phyloP scores from a whole-genome alignment of 805 yeast genomes.

The Middelhovenomyces tepae region DNA sequence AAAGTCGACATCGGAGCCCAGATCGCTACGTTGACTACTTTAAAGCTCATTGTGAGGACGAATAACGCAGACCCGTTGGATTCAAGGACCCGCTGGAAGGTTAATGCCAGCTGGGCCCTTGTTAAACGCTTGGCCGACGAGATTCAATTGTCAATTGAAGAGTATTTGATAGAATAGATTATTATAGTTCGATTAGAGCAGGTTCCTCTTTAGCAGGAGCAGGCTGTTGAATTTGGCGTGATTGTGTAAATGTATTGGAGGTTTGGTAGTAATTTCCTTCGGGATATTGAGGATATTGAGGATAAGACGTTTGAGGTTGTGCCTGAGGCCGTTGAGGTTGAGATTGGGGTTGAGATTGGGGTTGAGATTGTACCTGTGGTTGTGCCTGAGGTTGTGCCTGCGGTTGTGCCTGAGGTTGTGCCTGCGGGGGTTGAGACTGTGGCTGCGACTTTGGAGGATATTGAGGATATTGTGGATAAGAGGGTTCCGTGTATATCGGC shows the following conservation, averaged over 20 bases:
- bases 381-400: conserved; percentile 5
- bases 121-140: conserved; percentile 54
- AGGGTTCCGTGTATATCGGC: no score
- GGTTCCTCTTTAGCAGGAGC: no score
- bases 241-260: no score
- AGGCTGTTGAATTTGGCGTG: conserved; percentile 1
- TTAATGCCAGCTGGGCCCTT: conserved; percentile 62
- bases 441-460: conserved; percentile 1
- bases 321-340: conserved; percentile 5
- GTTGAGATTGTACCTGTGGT: conserved; percentile 2
- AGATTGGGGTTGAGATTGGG: conserved; percentile 1
- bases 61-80: conserved; percentile 46
- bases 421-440: conserved; percentile 7
- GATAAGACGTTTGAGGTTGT: conserved; percentile 1
- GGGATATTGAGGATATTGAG: conserved; percentile 1
- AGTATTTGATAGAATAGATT: conserved; percentile 40
- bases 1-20: conserved; percentile 35
- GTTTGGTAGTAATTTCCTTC: no score
- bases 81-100: conserved; percentile 68
- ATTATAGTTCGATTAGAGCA: no score
- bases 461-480: no score
- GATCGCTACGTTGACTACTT: conserved; percentile 49
- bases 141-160: conserved; percentile 55
- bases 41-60: conserved; percentile 40
- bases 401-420: conserved; percentile 9